A percentile compares a stretch with the other conserved stretches of the same genome.
Evolutionary conservation across 2,329 filamentous ascomycete genomes (phyloP).

Genomic region (Xylaria sp.): DNA sequence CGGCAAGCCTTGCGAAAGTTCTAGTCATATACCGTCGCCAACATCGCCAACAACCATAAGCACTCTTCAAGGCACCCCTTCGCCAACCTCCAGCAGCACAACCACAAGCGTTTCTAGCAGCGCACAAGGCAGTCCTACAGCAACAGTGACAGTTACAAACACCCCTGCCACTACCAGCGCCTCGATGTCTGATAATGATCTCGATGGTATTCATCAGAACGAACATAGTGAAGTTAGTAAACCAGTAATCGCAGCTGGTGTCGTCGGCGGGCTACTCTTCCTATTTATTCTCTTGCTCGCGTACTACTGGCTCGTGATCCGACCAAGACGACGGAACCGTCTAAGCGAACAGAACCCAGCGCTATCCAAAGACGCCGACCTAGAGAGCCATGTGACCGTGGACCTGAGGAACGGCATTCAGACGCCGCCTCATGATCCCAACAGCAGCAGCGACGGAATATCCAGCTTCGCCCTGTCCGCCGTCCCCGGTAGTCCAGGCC

Average conservation of each 20-base stretch:
- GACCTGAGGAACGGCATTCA: constrained; percentile 6
- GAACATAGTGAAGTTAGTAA: background rate
- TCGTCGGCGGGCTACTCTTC: constrained; percentile 38
- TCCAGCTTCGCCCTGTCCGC: constrained; percentile 13
- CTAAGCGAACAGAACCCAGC: background rate
- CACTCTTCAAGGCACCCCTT: no score
- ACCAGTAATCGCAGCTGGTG: constrained; percentile 29
- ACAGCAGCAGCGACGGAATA: constrained; percentile 11
- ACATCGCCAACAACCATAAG: background rate
- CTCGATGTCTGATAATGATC: no score
- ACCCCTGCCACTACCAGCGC: background rate
- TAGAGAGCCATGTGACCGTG: constrained; percentile 39
- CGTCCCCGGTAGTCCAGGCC: background rate
- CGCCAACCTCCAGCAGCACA: background rate
- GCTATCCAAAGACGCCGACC: constrained; percentile 36
- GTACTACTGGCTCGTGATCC: constrained; percentile 40
- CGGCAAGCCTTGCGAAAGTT: no score
- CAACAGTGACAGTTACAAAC: background rate
- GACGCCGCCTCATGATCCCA: background rate
- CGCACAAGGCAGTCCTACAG: no score
- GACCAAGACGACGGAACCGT: constrained; percentile 34
- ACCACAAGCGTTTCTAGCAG: background rate
- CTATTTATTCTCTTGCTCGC: constrained; percentile 30
- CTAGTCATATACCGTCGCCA: background rate
- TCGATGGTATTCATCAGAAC: background rate